Percentiles rank a stretch among this genome's conserved stretches.
phyloP scores from a whole-genome alignment of 148 eudicot genomes.

The Camellia lanceoleosa region DNA sequence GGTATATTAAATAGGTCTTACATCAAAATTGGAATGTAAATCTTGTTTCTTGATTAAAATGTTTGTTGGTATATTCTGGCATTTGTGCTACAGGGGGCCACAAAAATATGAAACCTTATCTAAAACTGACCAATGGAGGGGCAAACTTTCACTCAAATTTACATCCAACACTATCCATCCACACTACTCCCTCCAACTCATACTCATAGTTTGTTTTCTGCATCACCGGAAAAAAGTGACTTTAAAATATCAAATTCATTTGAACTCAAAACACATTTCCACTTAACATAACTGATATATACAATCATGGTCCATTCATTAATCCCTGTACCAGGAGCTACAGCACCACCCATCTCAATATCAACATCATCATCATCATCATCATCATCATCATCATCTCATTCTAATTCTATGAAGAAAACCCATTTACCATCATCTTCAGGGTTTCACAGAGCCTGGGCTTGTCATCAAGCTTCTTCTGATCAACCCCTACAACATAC shows the following conservation, averaged over 20 bases:
- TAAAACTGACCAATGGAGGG: conserved; percentile 17
- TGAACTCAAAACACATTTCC: not conserved
- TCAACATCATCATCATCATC: too few relatives aligned
- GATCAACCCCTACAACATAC: conserved; percentile 3
- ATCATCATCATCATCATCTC: too few relatives aligned
- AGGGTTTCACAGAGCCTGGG: conserved; percentile 6
- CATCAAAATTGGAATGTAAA: too few relatives aligned
- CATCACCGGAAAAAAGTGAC: conserved; percentile 1
- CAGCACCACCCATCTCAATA: conserved; percentile 16
- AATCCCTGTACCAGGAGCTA: conserved; percentile 13
- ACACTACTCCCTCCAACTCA: too few relatives aligned
- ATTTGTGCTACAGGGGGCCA: too few relatives aligned
- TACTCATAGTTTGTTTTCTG: conserved; percentile 1
- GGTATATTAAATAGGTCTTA: too few relatives aligned
- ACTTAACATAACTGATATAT: not conserved
- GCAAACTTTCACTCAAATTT: not conserved
- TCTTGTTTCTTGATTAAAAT: too few relatives aligned
- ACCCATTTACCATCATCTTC: conserved; percentile 6
- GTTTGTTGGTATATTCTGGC: too few relatives aligned
- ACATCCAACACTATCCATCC: not conserved
- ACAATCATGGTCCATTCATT: conserved; percentile 28
- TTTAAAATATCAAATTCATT: conserved; percentile 12
- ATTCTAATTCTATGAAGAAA: conserved; percentile 16
- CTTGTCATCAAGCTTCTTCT: conserved; percentile 16
- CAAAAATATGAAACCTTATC: conserved; percentile 14